Evolutionary conservation across 768 basidiomycete genomes (phyloP).

Genomic region (Nidularia pulvinata): DNA sequence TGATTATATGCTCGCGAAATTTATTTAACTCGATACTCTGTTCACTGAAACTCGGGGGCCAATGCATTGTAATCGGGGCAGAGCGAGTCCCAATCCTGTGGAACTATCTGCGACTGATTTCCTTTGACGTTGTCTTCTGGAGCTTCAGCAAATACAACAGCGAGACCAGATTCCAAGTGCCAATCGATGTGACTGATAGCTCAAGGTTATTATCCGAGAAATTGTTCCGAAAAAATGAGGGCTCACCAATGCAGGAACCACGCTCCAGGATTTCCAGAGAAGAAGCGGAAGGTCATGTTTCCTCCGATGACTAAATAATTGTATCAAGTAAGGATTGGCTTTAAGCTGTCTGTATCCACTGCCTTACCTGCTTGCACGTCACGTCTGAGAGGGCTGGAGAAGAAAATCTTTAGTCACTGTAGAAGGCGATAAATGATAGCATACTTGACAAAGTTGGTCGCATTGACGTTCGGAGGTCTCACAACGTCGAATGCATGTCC

Average conservation of each 20-base stretch:
- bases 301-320: not conserved
- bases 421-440: not conserved
- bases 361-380: constrained; percentile 4
- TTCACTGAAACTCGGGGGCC: constrained; percentile 7
- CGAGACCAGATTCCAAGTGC: constrained; percentile 3
- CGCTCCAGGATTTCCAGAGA: constrained; percentile 3
- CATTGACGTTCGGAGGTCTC: constrained; percentile 7
- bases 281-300: constrained; percentile 5
- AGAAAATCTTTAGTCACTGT: not conserved
- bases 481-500: constrained; percentile 11
- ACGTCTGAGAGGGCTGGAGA: constrained; percentile 8
- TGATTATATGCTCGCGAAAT: too few species aligned
- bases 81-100: constrained; percentile 11
- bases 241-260: constrained; percentile 8
- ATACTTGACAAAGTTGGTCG: constrained; percentile 8
- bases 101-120: constrained; percentile 11
- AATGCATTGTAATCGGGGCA: constrained; percentile 8
- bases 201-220: not conserved
- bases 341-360: not conserved
- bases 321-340: not conserved
- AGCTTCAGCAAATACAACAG: constrained; percentile 3
- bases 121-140: constrained; percentile 12
- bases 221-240: not conserved
- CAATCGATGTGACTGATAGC: constrained; percentile 3
- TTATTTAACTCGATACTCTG: too few species aligned